These are phyloP conservation scores for Tylopilus sp. DNA, from an alignment of 1,284 basidiomycete genomes.

Conservation along the genomic window DNA sequence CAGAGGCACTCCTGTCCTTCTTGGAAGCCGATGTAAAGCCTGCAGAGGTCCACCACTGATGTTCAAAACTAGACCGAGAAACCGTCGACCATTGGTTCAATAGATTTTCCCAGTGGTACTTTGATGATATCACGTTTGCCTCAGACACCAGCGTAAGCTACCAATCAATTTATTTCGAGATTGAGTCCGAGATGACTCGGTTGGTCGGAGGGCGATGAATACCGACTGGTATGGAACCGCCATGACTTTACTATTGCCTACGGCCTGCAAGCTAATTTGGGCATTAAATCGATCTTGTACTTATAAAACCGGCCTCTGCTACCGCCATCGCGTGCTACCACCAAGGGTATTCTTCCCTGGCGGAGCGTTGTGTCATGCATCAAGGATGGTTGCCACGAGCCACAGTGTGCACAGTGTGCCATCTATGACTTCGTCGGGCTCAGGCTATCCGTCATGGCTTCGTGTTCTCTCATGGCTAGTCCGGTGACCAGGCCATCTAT, in stretches of 20 bases:
- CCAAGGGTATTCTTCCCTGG: neutral
- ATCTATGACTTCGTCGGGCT: no score
- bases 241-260: neutral
- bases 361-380: neutral
- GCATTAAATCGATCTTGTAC: neutral
- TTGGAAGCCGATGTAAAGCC: conserved; percentile 59
- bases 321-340: neutral
- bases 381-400: no score
- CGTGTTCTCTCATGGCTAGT: no score
- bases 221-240: neutral
- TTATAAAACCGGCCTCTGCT: neutral
- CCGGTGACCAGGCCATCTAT: no score
- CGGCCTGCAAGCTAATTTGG: neutral
- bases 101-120: conserved; percentile 14
- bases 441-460: no score
- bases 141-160: neutral
- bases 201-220: neutral
- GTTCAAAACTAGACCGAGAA: conserved; percentile 11
- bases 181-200: neutral
- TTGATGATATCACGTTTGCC: neutral
- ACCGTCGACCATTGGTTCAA: conserved; percentile 8
- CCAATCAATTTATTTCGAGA: neutral
- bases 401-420: no score
- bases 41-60: conserved; percentile 50
- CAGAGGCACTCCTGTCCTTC: conserved; percentile 57